Evolutionary conservation across 495 filamentous ascomycete species (phyloP), one percentile per base, ranked within the genome.

Genomic region (Trichoderma parareesei): DNA sequence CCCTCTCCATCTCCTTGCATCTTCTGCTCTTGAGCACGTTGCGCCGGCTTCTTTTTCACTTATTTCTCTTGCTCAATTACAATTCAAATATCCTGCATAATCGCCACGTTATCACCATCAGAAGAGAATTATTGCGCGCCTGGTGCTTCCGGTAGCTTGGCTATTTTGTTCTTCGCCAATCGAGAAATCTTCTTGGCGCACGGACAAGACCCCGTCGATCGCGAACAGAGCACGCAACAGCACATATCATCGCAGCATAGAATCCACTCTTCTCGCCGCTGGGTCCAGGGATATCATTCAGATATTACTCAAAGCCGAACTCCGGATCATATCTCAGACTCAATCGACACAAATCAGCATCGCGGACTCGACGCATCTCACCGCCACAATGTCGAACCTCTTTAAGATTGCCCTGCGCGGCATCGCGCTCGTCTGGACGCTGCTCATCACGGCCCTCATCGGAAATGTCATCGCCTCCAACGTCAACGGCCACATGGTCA

Each of bases 381-480:
- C 27, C 53, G 53, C 53, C 53, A n/a, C 53, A 20, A 57, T 57
- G 53, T 57, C 53, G 2, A 57, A 57, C 9, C 53, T 57, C 53
- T 70, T 79, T 65, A 72, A 71, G 6, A 67, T 71, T 18, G 41
- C 71, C 65, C 71, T 82, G 67, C 77, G 79, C 67, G 63, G 70
- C 16, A 20, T 73, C 61, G 76, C 81, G 61, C 69, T 82, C 65
- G 67, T 82, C 64, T 75, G 76, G 57, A 69, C 75, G 63, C 61
- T 82, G 43, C 69, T 82, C 67, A 72, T 75, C 16, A 81, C 79
- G 7, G 78, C 73, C 35, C 75, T 82, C 42, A 74, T 82, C 70
- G 79, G 79, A 70, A 82, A 82, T 67, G 74, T 82, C 68, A 78
- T 80, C 67, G 76, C 78, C 13, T 74, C 57, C 68, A 78, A 79